These are phyloP conservation scores for Exophiala viscosa DNA, from an alignment of 2,329 filamentous ascomycete species.

Conservation along the genomic window DNA sequence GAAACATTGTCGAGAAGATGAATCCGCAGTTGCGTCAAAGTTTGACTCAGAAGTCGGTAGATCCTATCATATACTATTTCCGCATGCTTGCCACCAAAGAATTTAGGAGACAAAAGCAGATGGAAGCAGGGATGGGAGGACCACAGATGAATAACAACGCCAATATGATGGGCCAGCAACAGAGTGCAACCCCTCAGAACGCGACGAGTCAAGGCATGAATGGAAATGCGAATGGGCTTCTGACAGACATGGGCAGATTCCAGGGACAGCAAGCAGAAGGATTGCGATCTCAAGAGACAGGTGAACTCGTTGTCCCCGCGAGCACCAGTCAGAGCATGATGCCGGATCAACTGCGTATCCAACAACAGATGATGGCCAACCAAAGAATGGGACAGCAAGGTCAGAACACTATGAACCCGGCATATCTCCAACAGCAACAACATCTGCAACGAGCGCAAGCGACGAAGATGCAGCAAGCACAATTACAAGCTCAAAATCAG, in stretches of 20 bases:
- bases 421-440: constrained; percentile 43
- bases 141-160: constrained; percentile 16
- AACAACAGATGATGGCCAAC: constrained; percentile 40
- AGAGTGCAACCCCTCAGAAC: constrained; percentile 28
- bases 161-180: constrained; percentile 14
- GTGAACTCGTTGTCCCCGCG: constrained; percentile 61
- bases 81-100: constrained; percentile 46
- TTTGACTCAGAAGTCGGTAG: constrained; percentile 43
- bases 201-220: constrained; percentile 16
- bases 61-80: constrained; percentile 51
- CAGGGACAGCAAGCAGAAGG: constrained; percentile 60
- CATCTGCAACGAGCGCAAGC: constrained; percentile 38
- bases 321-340: constrained; percentile 53
- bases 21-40: constrained; percentile 47
- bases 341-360: constrained; percentile 38
- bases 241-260: constrained; percentile 52
- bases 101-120: constrained; percentile 34
- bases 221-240: constrained; percentile 27
- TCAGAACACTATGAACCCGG: constrained; percentile 39
- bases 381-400: constrained; percentile 40
- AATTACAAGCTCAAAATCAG: constrained; percentile 39
- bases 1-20: constrained; percentile 49
- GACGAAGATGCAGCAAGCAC: constrained; percentile 34
- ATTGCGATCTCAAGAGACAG: constrained; percentile 58
- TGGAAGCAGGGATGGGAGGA: constrained; percentile 18